phyloP scores from a whole-genome alignment of 106 monocot species.

The Dioscorea alata region DNA sequence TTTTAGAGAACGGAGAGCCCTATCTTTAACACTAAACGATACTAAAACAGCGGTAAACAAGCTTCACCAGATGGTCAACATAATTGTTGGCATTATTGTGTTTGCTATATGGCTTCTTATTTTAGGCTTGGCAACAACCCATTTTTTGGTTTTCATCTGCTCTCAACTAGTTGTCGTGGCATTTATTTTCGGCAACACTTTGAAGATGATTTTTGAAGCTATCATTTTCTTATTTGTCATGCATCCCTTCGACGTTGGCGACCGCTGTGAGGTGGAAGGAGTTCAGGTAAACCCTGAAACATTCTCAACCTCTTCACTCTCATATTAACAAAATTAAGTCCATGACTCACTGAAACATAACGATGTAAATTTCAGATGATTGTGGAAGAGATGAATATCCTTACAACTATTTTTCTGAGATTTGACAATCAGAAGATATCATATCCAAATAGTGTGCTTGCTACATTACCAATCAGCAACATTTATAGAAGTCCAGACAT shows the following conservation, averaged over 20 bases:
- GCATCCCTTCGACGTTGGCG: conserved; percentile 94
- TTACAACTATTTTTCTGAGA: conserved; percentile 78
- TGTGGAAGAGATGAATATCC: conserved; percentile 94
- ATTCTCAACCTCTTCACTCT: background rate
- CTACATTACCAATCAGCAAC: conserved; percentile 58
- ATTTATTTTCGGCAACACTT: conserved; percentile 82
- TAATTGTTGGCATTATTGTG: conserved; percentile 55
- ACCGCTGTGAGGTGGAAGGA: conserved; percentile 76
- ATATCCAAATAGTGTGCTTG: conserved; percentile 69
- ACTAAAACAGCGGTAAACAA: conserved; percentile 93
- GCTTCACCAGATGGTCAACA: conserved; percentile 78
- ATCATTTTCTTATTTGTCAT: conserved; percentile 85
- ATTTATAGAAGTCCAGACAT: conserved; percentile 86
- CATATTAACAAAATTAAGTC: background rate
- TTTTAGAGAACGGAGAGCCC: conserved; percentile 76
- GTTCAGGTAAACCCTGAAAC: conserved; percentile 49
- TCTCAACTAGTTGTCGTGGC: conserved; percentile 66
- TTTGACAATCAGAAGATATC: conserved; percentile 71
- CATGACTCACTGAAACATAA: background rate
- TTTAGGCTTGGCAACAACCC: conserved; percentile 58
- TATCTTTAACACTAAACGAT: conserved; percentile 78
- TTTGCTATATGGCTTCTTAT: conserved; percentile 72
- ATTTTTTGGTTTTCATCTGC: conserved; percentile 66
- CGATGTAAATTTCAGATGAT: conserved; percentile 44
- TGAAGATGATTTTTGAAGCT: conserved; percentile 74